Conservation (phyloP, 495 filamentous ascomycete species). For the Letharia lupina region DNA sequence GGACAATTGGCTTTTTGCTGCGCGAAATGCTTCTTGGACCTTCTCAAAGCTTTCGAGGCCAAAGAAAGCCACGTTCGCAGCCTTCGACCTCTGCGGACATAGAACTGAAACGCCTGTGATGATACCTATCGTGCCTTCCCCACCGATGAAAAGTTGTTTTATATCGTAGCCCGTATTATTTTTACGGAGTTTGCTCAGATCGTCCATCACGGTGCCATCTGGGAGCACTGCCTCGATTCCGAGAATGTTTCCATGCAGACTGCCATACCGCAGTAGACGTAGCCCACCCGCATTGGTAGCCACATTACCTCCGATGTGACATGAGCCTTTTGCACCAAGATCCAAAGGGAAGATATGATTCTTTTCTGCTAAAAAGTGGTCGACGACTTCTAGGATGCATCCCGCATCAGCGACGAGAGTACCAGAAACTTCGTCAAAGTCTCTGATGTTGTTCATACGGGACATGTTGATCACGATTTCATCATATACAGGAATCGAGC, state of each 20-base stretch:
- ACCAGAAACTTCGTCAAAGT: slow-evolving; percentile 89
- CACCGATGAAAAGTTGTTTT: slow-evolving; percentile 95
- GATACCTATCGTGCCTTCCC: slow-evolving; percentile 89
- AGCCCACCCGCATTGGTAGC: slow-evolving; percentile 92
- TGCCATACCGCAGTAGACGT: slow-evolving; percentile 83
- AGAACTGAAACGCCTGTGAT: slow-evolving; percentile 84
- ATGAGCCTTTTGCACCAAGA: slow-evolving; percentile 92
- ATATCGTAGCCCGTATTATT: slow-evolving; percentile 98
- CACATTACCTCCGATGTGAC: slow-evolving; percentile 97
- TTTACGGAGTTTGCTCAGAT: slow-evolving; percentile 79
- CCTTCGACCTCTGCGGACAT: slow-evolving; percentile 75
- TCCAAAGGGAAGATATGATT: slow-evolving; percentile 88
- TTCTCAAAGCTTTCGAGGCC: slow-evolving; percentile 80
- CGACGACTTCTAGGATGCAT: slow-evolving; percentile 79
- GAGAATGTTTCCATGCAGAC: slow-evolving; percentile 83
- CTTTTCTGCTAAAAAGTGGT: slow-evolving; percentile 70
- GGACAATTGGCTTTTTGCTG: slow-evolving; percentile 79
- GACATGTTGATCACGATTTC: slow-evolving; percentile 89
- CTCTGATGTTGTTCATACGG: slow-evolving; percentile 81
- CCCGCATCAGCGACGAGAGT: slow-evolving; percentile 84
- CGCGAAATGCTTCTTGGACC: slow-evolving; percentile 69
- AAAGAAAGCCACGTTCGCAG: slow-evolving; percentile 85
- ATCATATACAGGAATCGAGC: slow-evolving; percentile 91
- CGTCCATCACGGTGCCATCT: slow-evolving; percentile 83
- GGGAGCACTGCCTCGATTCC: slow-evolving; percentile 89